Base-by-base conservation (phyloP, 225 moss, liverwort and hornwort species). In the Lunularia cruciata region DNA sequence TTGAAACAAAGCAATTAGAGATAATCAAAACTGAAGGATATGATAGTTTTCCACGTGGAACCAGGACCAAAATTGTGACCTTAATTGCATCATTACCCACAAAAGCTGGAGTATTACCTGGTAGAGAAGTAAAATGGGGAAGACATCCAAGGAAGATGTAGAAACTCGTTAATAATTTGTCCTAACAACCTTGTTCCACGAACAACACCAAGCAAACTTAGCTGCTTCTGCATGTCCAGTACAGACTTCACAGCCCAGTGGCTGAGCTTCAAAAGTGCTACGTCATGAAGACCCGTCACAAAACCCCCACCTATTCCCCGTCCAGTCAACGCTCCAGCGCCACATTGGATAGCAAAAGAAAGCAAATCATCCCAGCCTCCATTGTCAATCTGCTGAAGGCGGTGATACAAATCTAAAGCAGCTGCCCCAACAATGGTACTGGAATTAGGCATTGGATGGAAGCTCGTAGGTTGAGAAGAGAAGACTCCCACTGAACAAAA, bases 111-210 rank as follows among this genome's bases (percentile, higher is more conserved):
- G 11, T 40, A 28, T 37, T 78, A 82, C 82, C 82, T 72, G 15
- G 78, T 83, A 65, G 75, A 75, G 15, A 83, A 83, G 78, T 78
- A 83, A 57, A 68, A 83, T 3, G 78, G 78, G 16, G 82, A 63
- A 68, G 62, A 72, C 27, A 65, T 13, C 78, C 78, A 83, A 39
- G 78, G 82, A 27, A 83, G 42, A 40, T 38, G 34, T 0, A 75
- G 57, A 60, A 77, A 68, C 48, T 75, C 71, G 19, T 54, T 15
- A 47, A 83, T 72, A 32, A 83, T 78, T 30, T 72, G 63, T 67
- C 75, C 68, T 35, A 83, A 55, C 20, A 78, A 59, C 31, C 51
- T 63, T 31, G 72, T 54, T 47, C 82, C 78, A 30, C 64, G 72
- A 40, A 83, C 68, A 31, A 75, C 53, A 16, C 75, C 78, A 30